Evolutionary conservation across 2,329 filamentous ascomycete genomes (phyloP).

Genomic region (Furcasterigmium sp.): DNA sequence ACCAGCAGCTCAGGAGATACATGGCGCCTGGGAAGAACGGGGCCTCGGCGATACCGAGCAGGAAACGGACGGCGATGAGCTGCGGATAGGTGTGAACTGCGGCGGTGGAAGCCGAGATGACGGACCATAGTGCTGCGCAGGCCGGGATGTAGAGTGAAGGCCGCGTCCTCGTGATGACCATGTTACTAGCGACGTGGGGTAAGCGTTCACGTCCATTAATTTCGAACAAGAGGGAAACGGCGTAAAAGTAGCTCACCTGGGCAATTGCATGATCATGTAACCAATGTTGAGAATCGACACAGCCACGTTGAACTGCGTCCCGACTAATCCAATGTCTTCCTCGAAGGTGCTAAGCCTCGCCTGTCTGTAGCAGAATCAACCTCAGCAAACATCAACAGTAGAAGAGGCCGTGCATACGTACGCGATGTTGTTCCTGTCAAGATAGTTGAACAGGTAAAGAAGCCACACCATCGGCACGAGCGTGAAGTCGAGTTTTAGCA

Average conservation of each 20-base stretch:
- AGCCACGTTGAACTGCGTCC: constrained; percentile 10
- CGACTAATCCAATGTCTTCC: constrained; percentile 7
- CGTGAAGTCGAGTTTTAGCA: constrained; percentile 13
- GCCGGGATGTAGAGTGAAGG: not conserved
- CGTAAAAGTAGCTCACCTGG: constrained; percentile 27
- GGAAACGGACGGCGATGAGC: constrained; percentile 29
- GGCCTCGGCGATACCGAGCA: constrained; percentile 31
- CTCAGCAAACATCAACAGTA: not conserved
- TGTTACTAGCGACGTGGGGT: too few relatives aligned
- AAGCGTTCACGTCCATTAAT: too few relatives aligned
- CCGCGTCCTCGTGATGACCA: not conserved
- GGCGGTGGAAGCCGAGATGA: constrained; percentile 35
- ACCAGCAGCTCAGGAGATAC: constrained; percentile 36
- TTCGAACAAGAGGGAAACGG: too few relatives aligned
- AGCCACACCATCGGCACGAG: constrained; percentile 15
- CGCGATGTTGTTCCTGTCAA: constrained; percentile 10
- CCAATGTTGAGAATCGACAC: constrained; percentile 8
- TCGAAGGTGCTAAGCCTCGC: constrained; percentile 8
- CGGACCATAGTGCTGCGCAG: constrained; percentile 35
- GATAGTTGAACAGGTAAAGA: constrained; percentile 12
- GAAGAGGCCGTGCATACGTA: not conserved
- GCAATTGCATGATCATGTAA: constrained; percentile 12
- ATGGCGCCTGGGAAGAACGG: constrained; percentile 29
- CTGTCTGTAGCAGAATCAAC: not conserved
- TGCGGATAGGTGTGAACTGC: constrained; percentile 23